Percentiles rank a stretch among this genome's conserved stretches.
These are phyloP conservation scores for Neurospora cerealis DNA, from an alignment of 495 filamentous ascomycete genomes.

Conservation along the genomic window DNA sequence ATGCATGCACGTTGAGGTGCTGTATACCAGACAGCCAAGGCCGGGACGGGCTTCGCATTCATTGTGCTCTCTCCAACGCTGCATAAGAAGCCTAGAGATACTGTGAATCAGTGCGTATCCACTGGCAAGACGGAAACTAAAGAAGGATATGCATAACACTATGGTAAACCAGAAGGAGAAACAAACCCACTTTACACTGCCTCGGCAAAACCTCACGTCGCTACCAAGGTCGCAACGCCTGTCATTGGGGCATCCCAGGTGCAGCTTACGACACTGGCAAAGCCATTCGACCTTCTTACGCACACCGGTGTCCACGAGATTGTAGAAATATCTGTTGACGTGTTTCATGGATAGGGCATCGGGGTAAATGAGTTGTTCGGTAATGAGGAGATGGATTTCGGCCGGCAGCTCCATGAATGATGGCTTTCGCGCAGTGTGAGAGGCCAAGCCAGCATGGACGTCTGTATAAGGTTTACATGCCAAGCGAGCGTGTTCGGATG, in stretches of 20 bases:
- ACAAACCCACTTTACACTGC: slow-evolving; percentile 35
- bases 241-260: slow-evolving; percentile 42
- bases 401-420: slow-evolving; percentile 37
- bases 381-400: slow-evolving; percentile 51
- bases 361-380: slow-evolving; percentile 43
- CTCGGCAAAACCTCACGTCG: slow-evolving; percentile 42
- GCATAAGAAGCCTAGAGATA: slow-evolving; percentile 37
- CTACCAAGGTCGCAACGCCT: slow-evolving; percentile 40
- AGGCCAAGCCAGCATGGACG: background rate
- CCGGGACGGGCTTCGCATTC: slow-evolving; percentile 44
- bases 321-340: slow-evolving; percentile 50
- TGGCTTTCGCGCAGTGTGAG: background rate
- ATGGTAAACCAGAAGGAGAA: background rate
- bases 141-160: background rate
- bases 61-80: slow-evolving; percentile 39
- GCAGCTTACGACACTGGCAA: slow-evolving; percentile 43
- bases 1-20: slow-evolving; percentile 33
- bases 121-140: background rate
- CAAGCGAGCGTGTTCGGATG: background rate
- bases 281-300: slow-evolving; percentile 59
- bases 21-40: slow-evolving; percentile 42
- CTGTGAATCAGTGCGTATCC: background rate
- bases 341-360: slow-evolving; percentile 54
- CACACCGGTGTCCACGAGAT: slow-evolving; percentile 55
- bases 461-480: background rate